These are phyloP conservation scores for Cocos nucifera DNA, from an alignment of 176 grass and related monocot genomes.

Conservation along the genomic window DNA sequence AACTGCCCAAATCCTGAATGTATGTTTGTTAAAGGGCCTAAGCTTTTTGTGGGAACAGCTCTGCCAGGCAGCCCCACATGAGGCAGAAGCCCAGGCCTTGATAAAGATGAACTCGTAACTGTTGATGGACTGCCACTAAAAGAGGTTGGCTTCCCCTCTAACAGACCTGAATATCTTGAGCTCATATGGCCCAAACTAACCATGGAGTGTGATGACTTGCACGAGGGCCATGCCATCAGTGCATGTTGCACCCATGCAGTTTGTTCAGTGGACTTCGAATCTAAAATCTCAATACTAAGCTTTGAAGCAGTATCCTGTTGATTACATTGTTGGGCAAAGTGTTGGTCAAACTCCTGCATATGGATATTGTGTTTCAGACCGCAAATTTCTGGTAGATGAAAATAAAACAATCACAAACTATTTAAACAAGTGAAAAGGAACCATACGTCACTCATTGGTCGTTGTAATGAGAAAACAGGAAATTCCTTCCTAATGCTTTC, in stretches of 20 bases:
- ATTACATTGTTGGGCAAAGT: not conserved
- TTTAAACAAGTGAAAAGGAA: too few relatives aligned
- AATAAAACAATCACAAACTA: too few relatives aligned
- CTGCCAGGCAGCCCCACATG: not conserved
- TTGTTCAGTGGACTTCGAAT: conserved; percentile 23
- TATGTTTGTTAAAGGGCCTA: too few relatives aligned
- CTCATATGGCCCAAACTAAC: conserved; percentile 30
- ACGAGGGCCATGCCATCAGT: conserved; percentile 28
- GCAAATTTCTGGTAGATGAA: too few relatives aligned
- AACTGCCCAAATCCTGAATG: conserved; percentile 28
- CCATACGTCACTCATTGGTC: too few relatives aligned
- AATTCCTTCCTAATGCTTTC: too few relatives aligned
- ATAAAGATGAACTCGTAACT: conserved; percentile 33
- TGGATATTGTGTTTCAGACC: too few relatives aligned
- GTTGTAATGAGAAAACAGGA: too few relatives aligned
- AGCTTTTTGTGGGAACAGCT: too few relatives aligned
- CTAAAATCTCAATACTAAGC: conserved; percentile 33
- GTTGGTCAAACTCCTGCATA: not conserved
- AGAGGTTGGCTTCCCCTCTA: conserved; percentile 24
- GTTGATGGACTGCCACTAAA: conserved; percentile 20
- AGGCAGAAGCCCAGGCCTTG: not conserved
- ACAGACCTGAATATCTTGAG: conserved; percentile 33
- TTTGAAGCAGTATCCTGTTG: conserved; percentile 26
- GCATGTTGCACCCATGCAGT: conserved; percentile 17
- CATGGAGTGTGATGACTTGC: conserved; percentile 20